phyloP scores from a whole-genome alignment of 305 asterid species.

The Solanum hybrid region DNA sequence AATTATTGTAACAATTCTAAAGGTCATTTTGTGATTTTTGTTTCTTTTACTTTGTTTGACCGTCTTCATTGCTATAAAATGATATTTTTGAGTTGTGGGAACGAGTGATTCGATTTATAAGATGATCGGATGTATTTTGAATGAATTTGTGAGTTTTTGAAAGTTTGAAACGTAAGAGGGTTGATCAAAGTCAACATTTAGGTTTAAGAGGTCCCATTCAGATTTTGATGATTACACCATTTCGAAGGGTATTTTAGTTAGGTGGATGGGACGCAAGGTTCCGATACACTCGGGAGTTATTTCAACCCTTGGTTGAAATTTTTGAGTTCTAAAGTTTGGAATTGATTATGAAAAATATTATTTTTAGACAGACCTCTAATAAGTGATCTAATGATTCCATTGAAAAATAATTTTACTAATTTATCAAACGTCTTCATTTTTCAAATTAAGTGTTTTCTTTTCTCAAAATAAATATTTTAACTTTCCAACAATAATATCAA shows the following conservation, averaged over 20 bases:
- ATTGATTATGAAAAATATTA: not conserved
- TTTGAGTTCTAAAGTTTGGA: not conserved
- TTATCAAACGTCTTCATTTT: not conserved
- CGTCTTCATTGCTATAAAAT: not conserved
- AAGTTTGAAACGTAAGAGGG: not conserved
- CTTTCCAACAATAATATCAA: not conserved
- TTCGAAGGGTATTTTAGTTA: not conserved
- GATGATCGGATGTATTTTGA: not conserved
- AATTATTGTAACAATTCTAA: not conserved
- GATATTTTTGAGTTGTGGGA: not conserved
- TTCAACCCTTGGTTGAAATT: not conserved
- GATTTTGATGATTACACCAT: not conserved
- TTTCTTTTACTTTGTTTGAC: not conserved
- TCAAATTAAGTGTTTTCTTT: too few relatives aligned
- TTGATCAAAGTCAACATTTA: not conserved
- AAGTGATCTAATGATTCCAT: too few relatives aligned
- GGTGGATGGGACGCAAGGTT: not conserved
- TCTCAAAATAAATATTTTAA: not conserved
- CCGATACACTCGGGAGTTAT: not conserved
- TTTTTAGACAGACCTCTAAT: not conserved
- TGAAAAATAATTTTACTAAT: not conserved
- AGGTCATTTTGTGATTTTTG: not conserved
- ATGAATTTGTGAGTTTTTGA: not conserved
- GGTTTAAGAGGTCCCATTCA: not conserved
- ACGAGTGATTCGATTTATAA: not conserved